A percentile compares a stretch with the other conserved stretches of the same genome.
phyloP scores from a whole-genome alignment of 2,329 filamentous ascomycete species.

The Myriangium duriaei region DNA sequence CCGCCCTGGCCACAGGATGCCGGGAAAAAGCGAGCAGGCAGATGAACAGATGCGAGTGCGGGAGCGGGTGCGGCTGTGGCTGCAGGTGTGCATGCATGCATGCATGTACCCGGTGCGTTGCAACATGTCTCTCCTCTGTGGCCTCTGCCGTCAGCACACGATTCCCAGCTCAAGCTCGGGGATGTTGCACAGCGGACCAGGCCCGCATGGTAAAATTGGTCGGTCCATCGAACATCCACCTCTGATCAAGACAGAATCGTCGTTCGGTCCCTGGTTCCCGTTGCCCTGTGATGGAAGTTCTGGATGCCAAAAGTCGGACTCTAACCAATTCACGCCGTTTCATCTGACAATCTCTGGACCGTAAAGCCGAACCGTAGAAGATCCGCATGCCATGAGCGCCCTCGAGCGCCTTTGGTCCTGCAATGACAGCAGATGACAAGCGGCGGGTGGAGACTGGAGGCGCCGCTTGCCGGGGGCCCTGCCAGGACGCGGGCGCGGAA shows the following conservation, averaged over 20 bases:
- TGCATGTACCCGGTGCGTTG: background rate
- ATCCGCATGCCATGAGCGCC: background rate
- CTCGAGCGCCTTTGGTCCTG: constrained; percentile 6
- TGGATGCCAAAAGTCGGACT: background rate
- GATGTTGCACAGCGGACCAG: background rate
- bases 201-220: background rate
- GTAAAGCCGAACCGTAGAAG: background rate
- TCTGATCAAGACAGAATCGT: background rate
- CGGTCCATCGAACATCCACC: background rate
- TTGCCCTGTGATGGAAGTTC: background rate
- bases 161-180: background rate
- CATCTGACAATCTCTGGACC: background rate
- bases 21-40: background rate
- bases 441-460: background rate
- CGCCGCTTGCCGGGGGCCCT: constrained; percentile 2
- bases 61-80: background rate
- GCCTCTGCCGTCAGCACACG: background rate
- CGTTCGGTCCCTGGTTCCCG: background rate
- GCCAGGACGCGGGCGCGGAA: background rate
- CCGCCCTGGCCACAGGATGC: background rate
- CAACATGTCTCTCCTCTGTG: background rate
- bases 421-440: constrained; percentile 5
- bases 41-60: background rate
- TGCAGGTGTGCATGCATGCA: background rate
- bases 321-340: background rate